Conservation (phyloP, 106 monocot species). For the Platanthera zijinensis region DNA sequence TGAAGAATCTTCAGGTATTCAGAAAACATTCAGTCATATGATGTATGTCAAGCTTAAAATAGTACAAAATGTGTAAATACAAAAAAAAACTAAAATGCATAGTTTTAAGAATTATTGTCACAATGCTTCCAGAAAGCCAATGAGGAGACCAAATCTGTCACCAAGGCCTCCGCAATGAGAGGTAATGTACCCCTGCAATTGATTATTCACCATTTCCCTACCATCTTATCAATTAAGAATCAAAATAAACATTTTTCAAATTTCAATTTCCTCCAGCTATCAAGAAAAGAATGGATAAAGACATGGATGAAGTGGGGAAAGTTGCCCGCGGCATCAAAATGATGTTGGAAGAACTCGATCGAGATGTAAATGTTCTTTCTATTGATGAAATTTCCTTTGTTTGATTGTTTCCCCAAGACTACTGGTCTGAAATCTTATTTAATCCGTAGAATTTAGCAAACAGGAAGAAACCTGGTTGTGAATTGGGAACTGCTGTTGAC, state of each 20-base stretch:
- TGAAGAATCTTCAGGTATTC: conserved; percentile 44
- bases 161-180: conserved; percentile 63
- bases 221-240: too few relatives aligned
- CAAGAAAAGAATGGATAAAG: conserved; percentile 52
- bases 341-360: conserved; percentile 46
- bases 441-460: conserved; percentile 38
- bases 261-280: conserved; percentile 27
- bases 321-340: conserved; percentile 31
- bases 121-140: conserved; percentile 33
- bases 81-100: not conserved
- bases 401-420: too few relatives aligned
- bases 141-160: conserved; percentile 36
- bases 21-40: not conserved
- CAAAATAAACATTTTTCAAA: not conserved
- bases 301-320: conserved; percentile 45
- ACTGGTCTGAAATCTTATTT: too few relatives aligned
- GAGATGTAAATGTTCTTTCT: conserved; percentile 28
- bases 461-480: conserved; percentile 43
- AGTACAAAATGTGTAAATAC: too few relatives aligned
- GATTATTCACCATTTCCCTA: too few relatives aligned
- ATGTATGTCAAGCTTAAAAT: too few relatives aligned
- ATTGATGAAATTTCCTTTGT: not conserved
- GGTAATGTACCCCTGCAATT: conserved; percentile 11
- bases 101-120: not conserved
- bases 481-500: conserved; percentile 52